Conservation (phyloP, 2,329 filamentous ascomycete species). For the Amauroascus niger region DNA sequence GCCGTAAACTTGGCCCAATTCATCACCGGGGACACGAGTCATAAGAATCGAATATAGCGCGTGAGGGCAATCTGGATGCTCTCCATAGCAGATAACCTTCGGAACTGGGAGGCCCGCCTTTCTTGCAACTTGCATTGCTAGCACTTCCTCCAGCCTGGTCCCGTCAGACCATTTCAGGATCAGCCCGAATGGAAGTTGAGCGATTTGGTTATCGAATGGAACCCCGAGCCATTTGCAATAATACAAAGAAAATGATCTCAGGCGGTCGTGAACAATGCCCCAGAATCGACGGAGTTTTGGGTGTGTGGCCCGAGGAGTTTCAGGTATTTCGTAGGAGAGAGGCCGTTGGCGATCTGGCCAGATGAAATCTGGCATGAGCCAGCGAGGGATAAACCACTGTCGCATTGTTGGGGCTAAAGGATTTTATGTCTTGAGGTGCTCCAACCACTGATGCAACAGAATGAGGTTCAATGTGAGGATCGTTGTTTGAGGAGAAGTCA, state of each 20-base stretch:
- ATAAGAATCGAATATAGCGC: constrained; percentile 32
- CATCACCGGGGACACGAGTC: constrained; percentile 30
- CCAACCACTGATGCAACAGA: too few relatives aligned
- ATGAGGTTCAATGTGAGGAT: too few relatives aligned
- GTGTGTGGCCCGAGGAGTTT: constrained; percentile 18
- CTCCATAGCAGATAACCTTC: constrained; percentile 22
- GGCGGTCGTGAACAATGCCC: constrained; percentile 24
- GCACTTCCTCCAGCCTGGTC: constrained; percentile 27
- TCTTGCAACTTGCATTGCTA: constrained; percentile 27
- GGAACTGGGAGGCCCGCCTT: constrained; percentile 27
- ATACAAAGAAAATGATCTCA: constrained; percentile 16
- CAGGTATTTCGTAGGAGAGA: constrained; percentile 18
- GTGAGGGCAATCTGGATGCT: constrained; percentile 26
- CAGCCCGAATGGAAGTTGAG: constrained; percentile 31
- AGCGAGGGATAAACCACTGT: constrained; percentile 1
- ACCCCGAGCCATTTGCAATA: constrained; percentile 27
- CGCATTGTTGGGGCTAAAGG: too few relatives aligned
- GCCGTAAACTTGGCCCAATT: constrained; percentile 26
- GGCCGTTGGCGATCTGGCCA: constrained; percentile 15
- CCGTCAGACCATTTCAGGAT: constrained; percentile 34
- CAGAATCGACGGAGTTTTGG: constrained; percentile 22
- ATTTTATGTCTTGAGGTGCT: too few relatives aligned
- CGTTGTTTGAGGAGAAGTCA: too few relatives aligned
- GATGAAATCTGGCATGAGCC: constrained; percentile 19
- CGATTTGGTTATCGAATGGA: constrained; percentile 27